Evolutionary conservation across 805 yeast species (phyloP).

Genomic region (Candida coquimbonensis): DNA sequence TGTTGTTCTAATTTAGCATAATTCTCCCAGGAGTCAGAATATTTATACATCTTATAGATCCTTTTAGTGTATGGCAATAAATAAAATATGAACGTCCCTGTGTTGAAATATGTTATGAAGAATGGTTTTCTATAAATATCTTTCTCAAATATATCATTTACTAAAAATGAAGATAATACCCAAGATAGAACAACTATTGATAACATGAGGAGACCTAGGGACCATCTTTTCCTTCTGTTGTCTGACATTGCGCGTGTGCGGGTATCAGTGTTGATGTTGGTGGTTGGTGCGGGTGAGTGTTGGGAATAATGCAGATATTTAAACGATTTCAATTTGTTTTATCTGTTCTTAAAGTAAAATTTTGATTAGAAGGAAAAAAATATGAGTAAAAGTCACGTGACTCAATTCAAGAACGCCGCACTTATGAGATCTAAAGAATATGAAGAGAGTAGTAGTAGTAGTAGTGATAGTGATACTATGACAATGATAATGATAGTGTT

Average conservation of each 20-base stretch:
- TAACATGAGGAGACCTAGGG: constrained; percentile 67
- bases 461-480: no score
- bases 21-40: constrained; percentile 20
- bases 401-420: neutral
- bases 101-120: constrained; percentile 85
- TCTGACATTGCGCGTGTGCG: neutral
- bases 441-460: no score
- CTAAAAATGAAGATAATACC: constrained; percentile 85
- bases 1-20: constrained; percentile 21
- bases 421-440: no score
- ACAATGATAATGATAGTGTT: no score
- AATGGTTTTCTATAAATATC: constrained; percentile 80
- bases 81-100: constrained; percentile 77
- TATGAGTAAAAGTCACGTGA: constrained; percentile 3
- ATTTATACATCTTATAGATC: constrained; percentile 20
- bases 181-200: constrained; percentile 75
- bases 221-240: constrained; percentile 42
- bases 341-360: neutral
- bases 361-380: neutral
- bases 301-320: no score
- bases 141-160: constrained; percentile 68
- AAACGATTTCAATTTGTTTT: no score
- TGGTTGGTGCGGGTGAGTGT: neutral
- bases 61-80: constrained; percentile 48
- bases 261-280: no score